Conservation (phyloP, 108 stramenopile species). For the Discostella stelligeroides region DNA sequence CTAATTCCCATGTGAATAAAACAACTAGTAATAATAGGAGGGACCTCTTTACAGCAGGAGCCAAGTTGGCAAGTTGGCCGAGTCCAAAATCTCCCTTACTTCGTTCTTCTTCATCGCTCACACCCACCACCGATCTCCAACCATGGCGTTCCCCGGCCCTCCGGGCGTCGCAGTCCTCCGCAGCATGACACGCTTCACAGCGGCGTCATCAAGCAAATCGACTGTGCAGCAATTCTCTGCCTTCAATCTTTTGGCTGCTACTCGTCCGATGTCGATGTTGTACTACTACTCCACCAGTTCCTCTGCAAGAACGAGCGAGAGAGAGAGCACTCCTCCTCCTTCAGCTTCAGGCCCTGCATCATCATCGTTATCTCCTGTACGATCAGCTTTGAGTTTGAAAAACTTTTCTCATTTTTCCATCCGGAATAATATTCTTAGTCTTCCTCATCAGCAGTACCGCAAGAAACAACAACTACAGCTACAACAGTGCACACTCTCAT, state of each 20-base stretch:
- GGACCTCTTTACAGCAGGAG: too few relatives aligned
- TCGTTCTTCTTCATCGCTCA: too few relatives aligned
- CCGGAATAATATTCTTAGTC: not conserved
- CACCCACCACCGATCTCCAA: too few relatives aligned
- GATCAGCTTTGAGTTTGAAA: not conserved
- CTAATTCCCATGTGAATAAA: too few relatives aligned
- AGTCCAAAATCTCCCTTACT: too few relatives aligned
- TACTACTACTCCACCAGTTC: constrained; percentile 5
- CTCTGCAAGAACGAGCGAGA: not conserved
- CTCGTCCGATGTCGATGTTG: constrained; percentile 2
- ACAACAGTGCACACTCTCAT: constrained; percentile 6
- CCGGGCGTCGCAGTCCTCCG: not conserved
- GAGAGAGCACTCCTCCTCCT: not conserved
- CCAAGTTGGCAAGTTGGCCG: too few relatives aligned
- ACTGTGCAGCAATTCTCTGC: not conserved
- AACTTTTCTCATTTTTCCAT: not conserved
- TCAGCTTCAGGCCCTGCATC: not conserved
- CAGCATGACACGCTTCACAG: not conserved
- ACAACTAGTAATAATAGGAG: too few relatives aligned
- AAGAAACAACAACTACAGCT: not conserved
- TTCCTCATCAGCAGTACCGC: not conserved
- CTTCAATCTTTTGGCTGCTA: not conserved
- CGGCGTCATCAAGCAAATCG: not conserved
- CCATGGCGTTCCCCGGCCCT: not conserved
- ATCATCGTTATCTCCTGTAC: not conserved